These are phyloP conservation scores for Boletus vinaceobasis DNA, from an alignment of 768 basidiomycete species.

Conservation along the genomic window DNA sequence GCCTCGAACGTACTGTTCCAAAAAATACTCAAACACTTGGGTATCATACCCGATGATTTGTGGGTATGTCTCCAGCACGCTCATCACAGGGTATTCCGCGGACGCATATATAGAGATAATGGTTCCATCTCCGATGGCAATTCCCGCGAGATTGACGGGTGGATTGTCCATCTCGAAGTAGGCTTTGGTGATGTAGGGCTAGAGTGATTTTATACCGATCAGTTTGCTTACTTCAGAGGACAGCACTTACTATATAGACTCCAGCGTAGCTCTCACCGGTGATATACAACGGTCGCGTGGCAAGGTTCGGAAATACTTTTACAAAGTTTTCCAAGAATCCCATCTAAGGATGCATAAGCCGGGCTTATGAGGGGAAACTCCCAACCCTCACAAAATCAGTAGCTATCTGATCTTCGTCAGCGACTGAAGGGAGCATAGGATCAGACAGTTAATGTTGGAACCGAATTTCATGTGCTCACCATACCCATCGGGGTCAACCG, in stretches of 20 bases:
- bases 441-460: neutral
- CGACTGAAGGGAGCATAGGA: conserved; percentile 32
- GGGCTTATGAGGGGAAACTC: conserved; percentile 24
- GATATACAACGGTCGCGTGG: conserved; percentile 61
- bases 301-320: conserved; percentile 67
- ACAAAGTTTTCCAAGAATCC: conserved; percentile 69
- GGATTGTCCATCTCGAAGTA: conserved; percentile 60
- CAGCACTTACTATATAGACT: conserved; percentile 52
- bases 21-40: conserved; percentile 63
- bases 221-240: conserved; percentile 25
- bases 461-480: conserved; percentile 33
- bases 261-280: conserved; percentile 77
- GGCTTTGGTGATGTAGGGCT: conserved; percentile 74
- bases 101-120: conserved; percentile 47
- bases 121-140: conserved; percentile 65
- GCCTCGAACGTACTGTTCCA: conserved; percentile 50
- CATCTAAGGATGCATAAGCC: conserved; percentile 40
- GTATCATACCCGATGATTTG: conserved; percentile 70
- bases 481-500: conserved; percentile 55
- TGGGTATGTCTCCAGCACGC: conserved; percentile 68
- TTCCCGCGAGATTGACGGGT: conserved; percentile 61
- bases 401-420: conserved; percentile 63
- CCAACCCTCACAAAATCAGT: conserved; percentile 37
- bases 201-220: conserved; percentile 17
- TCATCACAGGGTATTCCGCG: conserved; percentile 53